Conservation (phyloP, 2,329 filamentous ascomycete genomes). For the Zymoseptoria ardabiliae region DNA sequence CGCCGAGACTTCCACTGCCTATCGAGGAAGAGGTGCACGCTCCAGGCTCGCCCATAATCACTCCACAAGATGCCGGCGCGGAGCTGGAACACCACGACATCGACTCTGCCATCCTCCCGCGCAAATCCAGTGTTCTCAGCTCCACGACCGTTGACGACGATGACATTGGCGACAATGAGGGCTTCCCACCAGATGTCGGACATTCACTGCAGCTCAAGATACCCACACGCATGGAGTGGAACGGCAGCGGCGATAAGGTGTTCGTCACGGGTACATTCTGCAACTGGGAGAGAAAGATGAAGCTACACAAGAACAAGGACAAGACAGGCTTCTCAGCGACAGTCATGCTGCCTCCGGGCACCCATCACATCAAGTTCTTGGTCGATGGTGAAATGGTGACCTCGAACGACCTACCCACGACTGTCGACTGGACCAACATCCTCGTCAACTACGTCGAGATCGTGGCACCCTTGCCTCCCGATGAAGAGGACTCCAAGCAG, state of each 20-base stretch:
- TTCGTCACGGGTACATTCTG: conserved; percentile 98
- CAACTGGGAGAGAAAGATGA: conserved; percentile 92
- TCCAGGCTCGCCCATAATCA: conserved; percentile 82
- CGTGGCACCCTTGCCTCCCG: conserved; percentile 22
- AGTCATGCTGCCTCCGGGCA: conserved; percentile 81
- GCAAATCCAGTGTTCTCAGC: conserved; percentile 49
- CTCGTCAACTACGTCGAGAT: conserved; percentile 98
- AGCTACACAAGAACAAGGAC: conserved; percentile 64
- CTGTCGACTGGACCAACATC: conserved; percentile 96
- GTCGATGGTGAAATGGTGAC: conserved; percentile 92
- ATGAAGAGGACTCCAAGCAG: conserved; percentile 16
- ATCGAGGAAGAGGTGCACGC: conserved; percentile 88
- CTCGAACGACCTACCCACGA: conserved; percentile 78
- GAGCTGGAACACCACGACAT: conserved; percentile 37
- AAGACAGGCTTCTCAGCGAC: conserved; percentile 59
- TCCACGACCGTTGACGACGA: conserved; percentile 61
- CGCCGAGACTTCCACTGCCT: conserved; percentile 81
- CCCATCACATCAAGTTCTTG: conserved; percentile 93
- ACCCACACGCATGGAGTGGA: conserved; percentile 81
- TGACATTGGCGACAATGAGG: conserved; percentile 57
- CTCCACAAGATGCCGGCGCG: conserved; percentile 56
- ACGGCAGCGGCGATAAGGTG: conserved; percentile 68
- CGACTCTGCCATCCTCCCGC: conserved; percentile 45
- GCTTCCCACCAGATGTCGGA: conserved; percentile 50
- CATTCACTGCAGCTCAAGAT: conserved; percentile 71